Evolutionary conservation across 176 grass and related monocot genomes (phyloP).

Genomic region (Hordeum marinum): DNA sequence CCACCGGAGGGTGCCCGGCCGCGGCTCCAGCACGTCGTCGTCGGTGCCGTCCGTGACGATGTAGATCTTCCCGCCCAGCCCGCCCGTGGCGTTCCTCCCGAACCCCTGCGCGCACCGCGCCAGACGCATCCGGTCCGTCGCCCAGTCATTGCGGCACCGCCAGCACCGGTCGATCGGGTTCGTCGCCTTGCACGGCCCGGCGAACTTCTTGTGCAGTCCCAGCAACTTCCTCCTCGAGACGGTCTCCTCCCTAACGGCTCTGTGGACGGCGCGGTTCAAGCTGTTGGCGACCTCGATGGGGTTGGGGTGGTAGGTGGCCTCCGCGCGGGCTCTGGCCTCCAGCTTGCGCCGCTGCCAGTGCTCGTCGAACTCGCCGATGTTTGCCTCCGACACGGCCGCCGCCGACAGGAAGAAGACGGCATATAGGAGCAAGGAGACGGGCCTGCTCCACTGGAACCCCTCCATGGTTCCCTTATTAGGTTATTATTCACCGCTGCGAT

Average conservation of each 20-base stretch:
- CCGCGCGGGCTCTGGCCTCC: constrained; percentile 9
- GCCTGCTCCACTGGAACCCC: constrained; percentile 33
- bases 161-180: constrained; percentile 95
- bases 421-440: constrained; percentile 23
- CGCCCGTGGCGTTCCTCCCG: constrained; percentile 58
- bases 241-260: constrained; percentile 14
- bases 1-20: constrained; percentile 63
- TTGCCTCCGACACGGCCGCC: constrained; percentile 28
- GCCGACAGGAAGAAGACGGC: constrained; percentile 34
- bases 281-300: constrained; percentile 27
- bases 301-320: constrained; percentile 43
- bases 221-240: constrained; percentile 33
- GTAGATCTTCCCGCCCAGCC: constrained; percentile 58
- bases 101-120: constrained; percentile 74
- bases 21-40: constrained; percentile 54
- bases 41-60: constrained; percentile 63
- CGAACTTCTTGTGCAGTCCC: constrained; percentile 26
- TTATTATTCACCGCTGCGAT: neutral
- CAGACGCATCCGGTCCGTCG: constrained; percentile 54
- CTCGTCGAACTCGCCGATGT: constrained; percentile 36
- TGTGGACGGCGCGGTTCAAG: constrained; percentile 50
- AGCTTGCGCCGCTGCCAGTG: constrained; percentile 54
- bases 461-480: constrained; percentile 18
- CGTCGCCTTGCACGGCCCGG: constrained; percentile 49
- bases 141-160: constrained; percentile 77